A percentile compares a stretch with the other conserved stretches of the same genome.
Evolutionary conservation across 2,329 filamentous ascomycete genomes (phyloP).

Genomic region (Aspergillus carbonarius): DNA sequence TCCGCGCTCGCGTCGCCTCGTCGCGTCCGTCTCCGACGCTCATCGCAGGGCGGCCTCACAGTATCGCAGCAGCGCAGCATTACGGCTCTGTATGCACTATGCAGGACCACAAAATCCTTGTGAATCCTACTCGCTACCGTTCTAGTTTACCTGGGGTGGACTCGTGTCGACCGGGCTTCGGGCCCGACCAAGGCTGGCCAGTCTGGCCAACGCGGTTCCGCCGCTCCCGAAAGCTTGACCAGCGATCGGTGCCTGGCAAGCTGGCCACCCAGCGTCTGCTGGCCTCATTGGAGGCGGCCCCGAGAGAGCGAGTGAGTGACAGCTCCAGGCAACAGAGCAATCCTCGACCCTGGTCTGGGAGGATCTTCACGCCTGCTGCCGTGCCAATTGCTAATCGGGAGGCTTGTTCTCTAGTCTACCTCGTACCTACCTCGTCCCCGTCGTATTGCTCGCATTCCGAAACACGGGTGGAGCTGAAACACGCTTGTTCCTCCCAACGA

Average conservation of each 20-base stretch:
- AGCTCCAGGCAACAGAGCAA: not conserved
- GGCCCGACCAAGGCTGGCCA: not conserved
- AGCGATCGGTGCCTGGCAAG: not conserved
- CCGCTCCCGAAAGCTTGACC: slow-evolving; percentile 7
- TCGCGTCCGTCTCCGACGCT: no score
- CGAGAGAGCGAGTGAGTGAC: no score
- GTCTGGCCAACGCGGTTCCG: slow-evolving; percentile 1
- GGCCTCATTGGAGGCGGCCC: not conserved
- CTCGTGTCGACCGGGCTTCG: not conserved
- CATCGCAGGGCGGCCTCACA: no score
- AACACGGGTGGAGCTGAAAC: slow-evolving; percentile 3
- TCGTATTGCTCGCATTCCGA: not conserved
- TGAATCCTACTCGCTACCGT: not conserved
- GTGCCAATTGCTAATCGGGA: not conserved
- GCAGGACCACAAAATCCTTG: not conserved
- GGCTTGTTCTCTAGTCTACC: not conserved
- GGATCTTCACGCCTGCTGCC: not conserved
- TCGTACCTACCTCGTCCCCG: not conserved
- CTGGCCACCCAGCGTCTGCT: not conserved
- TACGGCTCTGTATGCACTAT: no score
- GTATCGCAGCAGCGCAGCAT: no score
- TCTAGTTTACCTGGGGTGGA: not conserved
- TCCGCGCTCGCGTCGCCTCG: not conserved
- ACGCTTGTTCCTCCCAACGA: not conserved
- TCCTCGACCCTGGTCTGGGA: not conserved